Evolutionary conservation across 768 basidiomycete genomes (phyloP), one percentile per base, ranked within the genome.

Genomic region (Hygrophoropsis aurantiaca): DNA sequence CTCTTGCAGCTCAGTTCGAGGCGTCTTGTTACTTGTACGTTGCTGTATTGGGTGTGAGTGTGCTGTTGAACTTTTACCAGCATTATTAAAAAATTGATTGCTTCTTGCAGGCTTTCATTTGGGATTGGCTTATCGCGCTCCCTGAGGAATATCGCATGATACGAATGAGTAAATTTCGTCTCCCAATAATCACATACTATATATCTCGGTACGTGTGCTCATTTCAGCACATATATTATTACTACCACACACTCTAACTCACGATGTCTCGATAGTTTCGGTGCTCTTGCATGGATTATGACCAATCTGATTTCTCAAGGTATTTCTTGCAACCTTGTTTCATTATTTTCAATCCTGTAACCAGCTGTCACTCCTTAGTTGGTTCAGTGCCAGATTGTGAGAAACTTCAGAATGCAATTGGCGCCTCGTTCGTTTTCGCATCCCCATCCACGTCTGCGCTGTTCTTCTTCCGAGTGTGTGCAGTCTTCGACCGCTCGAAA

Each of bases 401-500:
- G 13, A 10, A 4, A 24, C 34, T 45, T 25, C 18, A 11, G 13
- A 18, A 20, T 19, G 8, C 23, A 18, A 24, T 18, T 6, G n/a
- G 41, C 49, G 23, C 51, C 52, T 23, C 50, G 49, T 6, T 50
- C 65, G 23, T 61, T 58, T 61, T 20, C 13, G 57, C 38, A 46
- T 54, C 18, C 41, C 56, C 20, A 6, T 45, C 52, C 7, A 57
- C 58, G 5, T 35, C 65, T 7, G 53, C 62, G 30, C 60, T 65
- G 13, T 67, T 70, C 49, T 56, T 62, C 47, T 54, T 60, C 43
- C 64, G 67, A 1, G 53, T 66, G 4, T 44, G 43, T 5, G 60
- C 67, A 0, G 48, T 68, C 11, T 68, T 52, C 44, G 46, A 53
- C 36, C 40, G 55, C 19, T 57, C 61, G 40, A 51, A 40, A 25